Evolutionary conservation across 1,284 basidiomycete genomes (phyloP).

Genomic region (Psilocybe mexicana): DNA sequence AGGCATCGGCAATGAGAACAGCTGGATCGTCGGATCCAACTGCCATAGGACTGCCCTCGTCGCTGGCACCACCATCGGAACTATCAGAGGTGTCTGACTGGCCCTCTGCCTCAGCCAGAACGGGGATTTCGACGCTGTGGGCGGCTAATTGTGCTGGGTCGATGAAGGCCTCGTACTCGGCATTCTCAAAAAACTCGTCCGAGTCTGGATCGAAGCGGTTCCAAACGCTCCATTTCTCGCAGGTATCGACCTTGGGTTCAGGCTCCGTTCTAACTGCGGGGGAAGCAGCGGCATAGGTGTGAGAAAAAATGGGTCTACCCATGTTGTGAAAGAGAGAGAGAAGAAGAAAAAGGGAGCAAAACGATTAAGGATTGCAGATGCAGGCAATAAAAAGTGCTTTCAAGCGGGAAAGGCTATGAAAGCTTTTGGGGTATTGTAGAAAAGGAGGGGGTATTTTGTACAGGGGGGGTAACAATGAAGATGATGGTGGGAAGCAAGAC

Average conservation of each 20-base stretch:
- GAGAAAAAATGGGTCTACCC: constrained; percentile 71
- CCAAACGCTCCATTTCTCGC: constrained; percentile 62
- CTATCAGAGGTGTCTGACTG: constrained; percentile 29
- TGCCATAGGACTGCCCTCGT: constrained; percentile 41
- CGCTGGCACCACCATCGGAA: constrained; percentile 40
- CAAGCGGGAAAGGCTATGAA: constrained; percentile 15
- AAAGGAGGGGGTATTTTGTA: constrained; percentile 23
- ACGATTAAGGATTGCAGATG: constrained; percentile 24
- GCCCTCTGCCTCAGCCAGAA: constrained; percentile 17
- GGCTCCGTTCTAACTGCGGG: constrained; percentile 53
- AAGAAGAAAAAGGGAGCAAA: constrained; percentile 21
- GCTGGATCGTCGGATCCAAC: constrained; percentile 39
- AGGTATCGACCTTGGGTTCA: constrained; percentile 40
- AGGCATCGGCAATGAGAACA: constrained; percentile 36
- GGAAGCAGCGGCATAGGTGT: constrained; percentile 34
- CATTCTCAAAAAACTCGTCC: constrained; percentile 71
- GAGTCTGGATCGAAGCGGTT: constrained; percentile 80
- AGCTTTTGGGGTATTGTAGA: constrained; percentile 24
- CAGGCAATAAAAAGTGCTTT: constrained; percentile 12
- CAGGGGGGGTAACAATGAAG: constrained; percentile 14
- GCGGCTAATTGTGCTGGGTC: constrained; percentile 36
- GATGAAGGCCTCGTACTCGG: constrained; percentile 68
- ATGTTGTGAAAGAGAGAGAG: constrained; percentile 34
- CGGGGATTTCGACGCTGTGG: constrained; percentile 28
- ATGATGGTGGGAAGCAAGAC: constrained; percentile 24